A percentile compares a stretch with the other conserved stretches of the same genome.
These are phyloP conservation scores for Lactarius trivialis DNA, from an alignment of 768 basidiomycete species.

Conservation along the genomic window DNA sequence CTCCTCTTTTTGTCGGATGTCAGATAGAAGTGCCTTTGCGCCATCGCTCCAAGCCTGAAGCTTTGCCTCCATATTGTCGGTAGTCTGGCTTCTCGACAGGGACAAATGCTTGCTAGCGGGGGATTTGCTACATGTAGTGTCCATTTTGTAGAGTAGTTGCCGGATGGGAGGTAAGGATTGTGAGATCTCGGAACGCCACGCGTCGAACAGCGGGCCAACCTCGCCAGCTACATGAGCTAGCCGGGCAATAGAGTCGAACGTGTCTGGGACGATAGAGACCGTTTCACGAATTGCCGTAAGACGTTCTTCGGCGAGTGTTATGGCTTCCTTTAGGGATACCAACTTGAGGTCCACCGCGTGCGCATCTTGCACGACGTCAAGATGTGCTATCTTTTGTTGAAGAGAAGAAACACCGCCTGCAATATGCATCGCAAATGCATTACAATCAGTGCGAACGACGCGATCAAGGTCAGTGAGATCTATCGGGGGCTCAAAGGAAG, in stretches of 20 bases:
- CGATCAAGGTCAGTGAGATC: slow-evolving; percentile 56
- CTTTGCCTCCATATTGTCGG: slow-evolving; percentile 33
- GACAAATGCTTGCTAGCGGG: slow-evolving; percentile 44
- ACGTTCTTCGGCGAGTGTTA: slow-evolving; percentile 26
- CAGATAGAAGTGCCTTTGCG: slow-evolving; percentile 4
- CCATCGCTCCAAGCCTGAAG: slow-evolving; percentile 15
- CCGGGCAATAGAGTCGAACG: slow-evolving; percentile 29
- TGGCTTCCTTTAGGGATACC: neutral
- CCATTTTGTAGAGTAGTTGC: slow-evolving; percentile 50
- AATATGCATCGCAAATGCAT: slow-evolving; percentile 50
- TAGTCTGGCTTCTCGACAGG: slow-evolving; percentile 40
- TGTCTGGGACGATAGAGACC: slow-evolving; percentile 29
- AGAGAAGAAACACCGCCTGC: slow-evolving; percentile 27
- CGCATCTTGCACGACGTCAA: slow-evolving; percentile 12
- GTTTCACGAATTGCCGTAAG: slow-evolving; percentile 36
- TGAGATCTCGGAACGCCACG: slow-evolving; percentile 35
- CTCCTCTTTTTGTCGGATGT: slow-evolving; percentile 14
- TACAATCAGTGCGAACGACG: slow-evolving; percentile 59
- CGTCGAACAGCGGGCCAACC: slow-evolving; percentile 33
- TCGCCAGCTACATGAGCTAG: slow-evolving; percentile 35
- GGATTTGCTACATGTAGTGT: slow-evolving; percentile 40
- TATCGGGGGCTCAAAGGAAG: slow-evolving; percentile 42
- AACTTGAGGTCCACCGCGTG: slow-evolving; percentile 16
- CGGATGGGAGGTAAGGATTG: slow-evolving; percentile 49
- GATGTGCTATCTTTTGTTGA: slow-evolving; percentile 8